Evolutionary conservation across 805 yeast genomes (phyloP).

Genomic region (Saturnispora halmiae): DNA sequence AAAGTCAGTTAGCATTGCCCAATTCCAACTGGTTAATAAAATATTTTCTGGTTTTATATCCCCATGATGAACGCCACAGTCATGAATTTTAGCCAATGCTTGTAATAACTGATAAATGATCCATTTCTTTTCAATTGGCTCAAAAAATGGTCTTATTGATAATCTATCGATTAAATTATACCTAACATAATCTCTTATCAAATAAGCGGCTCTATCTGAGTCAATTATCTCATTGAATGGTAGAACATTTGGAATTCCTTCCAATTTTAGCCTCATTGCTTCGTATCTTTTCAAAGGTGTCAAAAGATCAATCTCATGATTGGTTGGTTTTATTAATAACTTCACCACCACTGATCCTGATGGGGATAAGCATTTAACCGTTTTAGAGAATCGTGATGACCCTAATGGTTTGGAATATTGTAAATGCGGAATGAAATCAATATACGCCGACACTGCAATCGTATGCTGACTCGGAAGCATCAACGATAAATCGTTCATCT

Average conservation of each 20-base stretch:
- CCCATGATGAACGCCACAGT: slow-evolving; percentile 62
- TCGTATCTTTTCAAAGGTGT: slow-evolving; percentile 25
- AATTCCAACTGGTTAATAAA: slow-evolving; percentile 79
- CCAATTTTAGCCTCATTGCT: slow-evolving; percentile 32
- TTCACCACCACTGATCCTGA: slow-evolving; percentile 72
- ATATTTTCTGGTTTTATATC: slow-evolving; percentile 89
- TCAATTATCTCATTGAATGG: slow-evolving; percentile 71
- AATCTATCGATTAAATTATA: slow-evolving; percentile 82
- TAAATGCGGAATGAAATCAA: slow-evolving; percentile 66
- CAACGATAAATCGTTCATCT: slow-evolving; percentile 50
- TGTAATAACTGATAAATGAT: slow-evolving; percentile 68
- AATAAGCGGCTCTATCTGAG: slow-evolving; percentile 85
- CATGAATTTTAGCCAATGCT: slow-evolving; percentile 58
- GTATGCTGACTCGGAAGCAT: slow-evolving; percentile 88
- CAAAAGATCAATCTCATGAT: slow-evolving; percentile 30
- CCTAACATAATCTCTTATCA: slow-evolving; percentile 72
- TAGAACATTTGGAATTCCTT: slow-evolving; percentile 50
- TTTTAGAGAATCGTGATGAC: slow-evolving; percentile 75
- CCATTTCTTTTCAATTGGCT: slow-evolving; percentile 74
- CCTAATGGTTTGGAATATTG: slow-evolving; percentile 72
- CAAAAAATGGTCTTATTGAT: slow-evolving; percentile 79
- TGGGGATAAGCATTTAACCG: slow-evolving; percentile 69
- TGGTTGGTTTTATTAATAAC: slow-evolving; percentile 65
- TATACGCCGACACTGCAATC: slow-evolving; percentile 82
- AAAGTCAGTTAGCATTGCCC: slow-evolving; percentile 77